Percentiles rank a stretch among this genome's conserved stretches.
These are phyloP conservation scores for Amaranthus hypochondriacus DNA, from an alignment of 148 eudicot species.

Conservation along the genomic window DNA sequence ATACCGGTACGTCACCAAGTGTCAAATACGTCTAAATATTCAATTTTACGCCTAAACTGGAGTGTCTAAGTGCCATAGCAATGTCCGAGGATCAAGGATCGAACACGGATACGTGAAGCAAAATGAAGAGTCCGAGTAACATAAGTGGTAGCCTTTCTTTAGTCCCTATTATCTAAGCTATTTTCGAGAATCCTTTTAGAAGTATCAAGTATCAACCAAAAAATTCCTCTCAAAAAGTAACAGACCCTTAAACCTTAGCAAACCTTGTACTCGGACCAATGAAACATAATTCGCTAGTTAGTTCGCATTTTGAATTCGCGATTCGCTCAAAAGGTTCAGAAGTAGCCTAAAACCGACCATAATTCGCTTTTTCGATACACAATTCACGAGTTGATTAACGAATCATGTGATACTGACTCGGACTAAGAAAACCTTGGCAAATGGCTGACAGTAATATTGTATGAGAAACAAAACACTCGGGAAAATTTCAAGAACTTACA, in stretches of 20 bases:
- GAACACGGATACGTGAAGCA: too few relatives aligned
- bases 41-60: too few relatives aligned
- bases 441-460: not conserved
- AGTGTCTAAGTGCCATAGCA: too few relatives aligned
- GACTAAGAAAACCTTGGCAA: not conserved
- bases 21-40: too few relatives aligned
- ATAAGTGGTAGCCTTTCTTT: not conserved
- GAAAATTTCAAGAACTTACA: conserved; percentile 39
- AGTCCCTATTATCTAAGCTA: not conserved
- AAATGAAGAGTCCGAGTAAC: too few relatives aligned
- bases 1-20: too few relatives aligned
- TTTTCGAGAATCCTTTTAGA: not conserved
- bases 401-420: not conserved
- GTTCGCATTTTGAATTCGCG: too few relatives aligned
- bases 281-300: not conserved
- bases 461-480: not conserved
- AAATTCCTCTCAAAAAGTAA: not conserved
- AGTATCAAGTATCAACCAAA: not conserved
- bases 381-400: too few relatives aligned
- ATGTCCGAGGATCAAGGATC: too few relatives aligned
- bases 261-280: not conserved
- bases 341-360: too few relatives aligned
- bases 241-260: not conserved
- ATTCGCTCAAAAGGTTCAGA: too few relatives aligned
- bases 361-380: too few relatives aligned